Percentiles rank a stretch among this genome's conserved stretches.
Conservation (phyloP, 2,329 filamentous ascomycete species). For the Fonsecaea monophora region DNA sequence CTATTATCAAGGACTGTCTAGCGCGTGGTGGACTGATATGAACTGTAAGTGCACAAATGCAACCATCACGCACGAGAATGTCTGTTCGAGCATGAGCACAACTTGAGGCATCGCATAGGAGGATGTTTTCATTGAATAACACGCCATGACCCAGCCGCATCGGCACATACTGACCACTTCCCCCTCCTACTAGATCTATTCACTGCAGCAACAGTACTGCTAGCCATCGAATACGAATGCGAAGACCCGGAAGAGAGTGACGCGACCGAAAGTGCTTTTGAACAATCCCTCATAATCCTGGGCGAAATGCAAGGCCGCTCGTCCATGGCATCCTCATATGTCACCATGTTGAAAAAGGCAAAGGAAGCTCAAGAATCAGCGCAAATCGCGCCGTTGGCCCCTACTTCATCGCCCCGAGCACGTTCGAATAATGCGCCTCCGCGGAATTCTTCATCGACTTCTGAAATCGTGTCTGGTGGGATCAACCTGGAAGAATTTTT, state of each 20-base stretch:
- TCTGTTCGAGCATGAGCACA: not conserved
- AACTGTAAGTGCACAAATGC: not conserved
- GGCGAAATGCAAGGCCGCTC: not conserved
- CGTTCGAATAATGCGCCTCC: not conserved
- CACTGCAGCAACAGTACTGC: not conserved
- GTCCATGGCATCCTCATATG: slow-evolving; percentile 1
- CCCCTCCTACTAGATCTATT: not conserved
- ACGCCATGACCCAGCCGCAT: not conserved
- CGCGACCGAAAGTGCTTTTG: not conserved
- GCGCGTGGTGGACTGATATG: slow-evolving; percentile 2
- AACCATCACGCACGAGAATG: not conserved
- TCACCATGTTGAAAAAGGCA: slow-evolving; percentile 5
- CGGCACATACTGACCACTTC: not conserved
- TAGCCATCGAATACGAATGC: not conserved
- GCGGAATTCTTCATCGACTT: not conserved
- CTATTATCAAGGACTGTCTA: not conserved
- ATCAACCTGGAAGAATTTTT: not conserved
- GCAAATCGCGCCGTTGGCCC: not conserved
- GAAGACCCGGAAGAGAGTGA: slow-evolving; percentile 1
- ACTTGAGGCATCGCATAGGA: not conserved
- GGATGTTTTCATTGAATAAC: not conserved
- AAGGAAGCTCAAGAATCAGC: not conserved
- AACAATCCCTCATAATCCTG: not conserved
- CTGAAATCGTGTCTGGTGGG: not conserved
- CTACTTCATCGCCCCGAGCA: not conserved